phyloP scores from a whole-genome alignment of 2,329 filamentous ascomycete species.

The Elsinoe ampelina region DNA sequence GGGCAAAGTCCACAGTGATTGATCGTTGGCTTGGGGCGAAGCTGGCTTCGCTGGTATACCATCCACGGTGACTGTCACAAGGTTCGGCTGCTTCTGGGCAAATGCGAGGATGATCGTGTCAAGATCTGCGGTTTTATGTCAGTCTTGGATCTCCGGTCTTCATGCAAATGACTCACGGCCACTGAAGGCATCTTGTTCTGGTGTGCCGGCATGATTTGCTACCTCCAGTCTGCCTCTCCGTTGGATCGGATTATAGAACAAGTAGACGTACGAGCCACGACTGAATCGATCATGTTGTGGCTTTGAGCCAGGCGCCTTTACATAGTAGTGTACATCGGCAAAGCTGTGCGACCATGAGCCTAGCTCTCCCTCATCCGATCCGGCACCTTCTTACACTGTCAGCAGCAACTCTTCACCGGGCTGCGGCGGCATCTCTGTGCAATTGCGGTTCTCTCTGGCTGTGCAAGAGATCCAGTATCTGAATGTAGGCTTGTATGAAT shows the following conservation, averaged over 20 bases:
- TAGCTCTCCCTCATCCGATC: background rate
- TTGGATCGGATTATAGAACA: conserved; percentile 63
- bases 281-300: conserved; percentile 75
- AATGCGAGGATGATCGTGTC: conserved; percentile 58
- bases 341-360: conserved; percentile 45
- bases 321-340: conserved; percentile 71
- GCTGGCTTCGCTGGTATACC: conserved; percentile 26
- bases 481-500: conserved; percentile 22
- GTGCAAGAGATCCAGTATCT: conserved; percentile 21
- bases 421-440: conserved; percentile 36
- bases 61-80: conserved; percentile 59
- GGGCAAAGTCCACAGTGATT: conserved; percentile 62
- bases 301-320: conserved; percentile 54
- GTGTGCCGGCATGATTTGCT: conserved; percentile 63
- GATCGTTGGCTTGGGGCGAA: conserved; percentile 37
- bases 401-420: conserved; percentile 39
- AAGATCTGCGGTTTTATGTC: conserved; percentile 43
- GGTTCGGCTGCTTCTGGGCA: conserved; percentile 63
- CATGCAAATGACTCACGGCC: conserved; percentile 50
- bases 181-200: conserved; percentile 70
- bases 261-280: conserved; percentile 69
- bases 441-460: conserved; percentile 16
- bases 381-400: conserved; percentile 34
- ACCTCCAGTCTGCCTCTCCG: conserved; percentile 63
- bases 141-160: background rate